These are phyloP conservation scores for Clarireedia homoeocarpa DNA, from an alignment of 2,329 filamentous ascomycete genomes.

Conservation along the genomic window DNA sequence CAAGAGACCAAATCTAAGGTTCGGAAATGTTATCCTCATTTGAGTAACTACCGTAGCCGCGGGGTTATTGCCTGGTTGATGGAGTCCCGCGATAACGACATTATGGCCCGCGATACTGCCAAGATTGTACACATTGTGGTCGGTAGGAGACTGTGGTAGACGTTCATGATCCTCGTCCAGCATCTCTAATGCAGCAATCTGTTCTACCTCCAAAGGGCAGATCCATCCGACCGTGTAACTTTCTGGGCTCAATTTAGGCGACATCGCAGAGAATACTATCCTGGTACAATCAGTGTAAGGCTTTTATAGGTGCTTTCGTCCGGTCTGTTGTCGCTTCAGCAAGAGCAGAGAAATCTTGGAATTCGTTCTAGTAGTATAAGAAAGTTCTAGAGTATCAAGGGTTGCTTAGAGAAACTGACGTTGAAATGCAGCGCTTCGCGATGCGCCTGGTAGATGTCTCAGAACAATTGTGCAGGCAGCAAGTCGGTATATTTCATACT, in stretches of 20 bases:
- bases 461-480: no score
- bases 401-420: no score
- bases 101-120: slow-evolving; percentile 29
- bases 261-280: no score
- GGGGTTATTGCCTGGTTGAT: slow-evolving; percentile 28
- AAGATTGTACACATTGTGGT: slow-evolving; percentile 22
- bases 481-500: no score
- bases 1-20: slow-evolving; percentile 33
- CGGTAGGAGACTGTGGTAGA: slow-evolving; percentile 5
- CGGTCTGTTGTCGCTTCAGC: no score
- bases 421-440: no score
- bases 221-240: slow-evolving; percentile 20
- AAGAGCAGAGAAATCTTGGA: no score
- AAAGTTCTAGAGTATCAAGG: no score
- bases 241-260: not conserved
- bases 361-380: no score
- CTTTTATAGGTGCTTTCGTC: no score
- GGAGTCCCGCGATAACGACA: slow-evolving; percentile 29
- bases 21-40: slow-evolving; percentile 28
- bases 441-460: no score
- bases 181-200: slow-evolving; percentile 17
- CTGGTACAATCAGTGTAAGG: no score
- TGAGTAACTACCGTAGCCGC: slow-evolving; percentile 28
- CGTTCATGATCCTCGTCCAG: slow-evolving; percentile 16
- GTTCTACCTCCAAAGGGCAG: slow-evolving; percentile 16